These are phyloP conservation scores for Debaryomyces fabryi DNA, from an alignment of 1,139 yeast genomes.

Conservation along the genomic window DNA sequence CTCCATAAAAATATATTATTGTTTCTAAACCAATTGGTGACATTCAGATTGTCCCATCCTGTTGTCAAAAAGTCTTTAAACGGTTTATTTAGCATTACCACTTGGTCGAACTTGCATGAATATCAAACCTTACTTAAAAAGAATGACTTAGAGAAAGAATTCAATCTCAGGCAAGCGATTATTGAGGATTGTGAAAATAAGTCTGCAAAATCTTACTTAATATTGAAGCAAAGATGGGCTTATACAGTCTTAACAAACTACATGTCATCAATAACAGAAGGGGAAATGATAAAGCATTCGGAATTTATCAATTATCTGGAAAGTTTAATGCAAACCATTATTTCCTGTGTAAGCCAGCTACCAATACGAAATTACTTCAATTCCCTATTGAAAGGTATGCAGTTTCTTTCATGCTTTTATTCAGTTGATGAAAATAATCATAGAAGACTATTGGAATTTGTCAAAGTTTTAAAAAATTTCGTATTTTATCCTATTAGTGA, in stretches of 20 bases:
- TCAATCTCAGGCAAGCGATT: not conserved
- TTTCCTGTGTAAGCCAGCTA: conserved; percentile 37
- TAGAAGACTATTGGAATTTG: conserved; percentile 2
- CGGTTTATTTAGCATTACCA: conserved; percentile 39
- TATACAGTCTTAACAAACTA: conserved; percentile 16
- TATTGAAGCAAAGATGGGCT: conserved; percentile 23
- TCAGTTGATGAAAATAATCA: not conserved
- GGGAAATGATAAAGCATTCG: conserved; percentile 4
- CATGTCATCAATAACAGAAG: conserved; percentile 10
- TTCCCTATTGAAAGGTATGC: conserved; percentile 29
- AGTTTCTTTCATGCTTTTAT: conserved; percentile 19
- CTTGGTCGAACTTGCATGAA: conserved; percentile 34
- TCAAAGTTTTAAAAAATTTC: conserved; percentile 25
- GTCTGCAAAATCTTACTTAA: not conserved
- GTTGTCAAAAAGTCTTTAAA: conserved; percentile 27
- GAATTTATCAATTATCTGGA: conserved; percentile 10
- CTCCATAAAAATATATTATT: conserved; percentile 4
- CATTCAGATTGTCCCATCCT: not conserved
- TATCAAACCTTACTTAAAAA: conserved; percentile 18
- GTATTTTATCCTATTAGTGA: conserved; percentile 46
- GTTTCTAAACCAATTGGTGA: conserved; percentile 9
- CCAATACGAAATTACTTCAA: conserved; percentile 44
- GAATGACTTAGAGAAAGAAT: not conserved
- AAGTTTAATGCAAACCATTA: conserved; percentile 25
- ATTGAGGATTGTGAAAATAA: conserved; percentile 11